Evolutionary conservation across 192 early-diverging fungal genomes (phyloP).

Genomic region (Backusella westeae): DNA sequence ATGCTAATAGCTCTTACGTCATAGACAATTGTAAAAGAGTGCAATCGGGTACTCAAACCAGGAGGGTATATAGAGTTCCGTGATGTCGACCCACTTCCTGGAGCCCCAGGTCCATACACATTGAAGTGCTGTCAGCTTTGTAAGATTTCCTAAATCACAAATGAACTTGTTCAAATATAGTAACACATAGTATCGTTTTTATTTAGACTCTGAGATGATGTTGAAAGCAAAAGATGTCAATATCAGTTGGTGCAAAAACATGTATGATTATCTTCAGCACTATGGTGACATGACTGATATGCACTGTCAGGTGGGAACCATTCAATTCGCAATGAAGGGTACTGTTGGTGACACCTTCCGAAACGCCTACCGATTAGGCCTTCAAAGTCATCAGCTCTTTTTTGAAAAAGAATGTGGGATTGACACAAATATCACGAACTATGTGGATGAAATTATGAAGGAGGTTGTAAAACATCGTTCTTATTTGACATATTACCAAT

Average conservation of each 20-base stretch:
- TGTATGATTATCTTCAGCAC: conserved; percentile 7
- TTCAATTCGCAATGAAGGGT: not conserved
- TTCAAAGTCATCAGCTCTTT: not conserved
- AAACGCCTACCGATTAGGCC: not conserved
- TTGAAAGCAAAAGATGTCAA: conserved; percentile 1
- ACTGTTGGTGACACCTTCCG: not conserved
- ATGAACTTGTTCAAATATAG: not conserved
- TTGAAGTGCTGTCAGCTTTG: not conserved
- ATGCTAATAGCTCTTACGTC: not conserved
- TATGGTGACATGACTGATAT: conserved; percentile 15
- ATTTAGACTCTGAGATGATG: conserved; percentile 2
- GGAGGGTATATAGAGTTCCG: conserved; percentile 41
- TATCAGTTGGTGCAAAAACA: conserved; percentile 4
- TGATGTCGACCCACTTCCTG: conserved; percentile 25
- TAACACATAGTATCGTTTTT: not conserved
- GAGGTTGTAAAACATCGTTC: not conserved
- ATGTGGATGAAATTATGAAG: not conserved
- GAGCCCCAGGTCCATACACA: conserved; percentile 15
- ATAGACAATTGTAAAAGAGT: conserved; percentile 19
- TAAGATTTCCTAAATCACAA: not conserved
- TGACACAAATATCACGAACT: not conserved
- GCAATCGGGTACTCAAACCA: conserved; percentile 32
- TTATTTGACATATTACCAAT: conserved; percentile 4
- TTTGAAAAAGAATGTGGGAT: not conserved
- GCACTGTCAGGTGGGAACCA: not conserved